Percentiles rank a stretch among this genome's conserved stretches.
Conservation (phyloP, 257 asterid species). For the Solanum lycopersicoides region DNA sequence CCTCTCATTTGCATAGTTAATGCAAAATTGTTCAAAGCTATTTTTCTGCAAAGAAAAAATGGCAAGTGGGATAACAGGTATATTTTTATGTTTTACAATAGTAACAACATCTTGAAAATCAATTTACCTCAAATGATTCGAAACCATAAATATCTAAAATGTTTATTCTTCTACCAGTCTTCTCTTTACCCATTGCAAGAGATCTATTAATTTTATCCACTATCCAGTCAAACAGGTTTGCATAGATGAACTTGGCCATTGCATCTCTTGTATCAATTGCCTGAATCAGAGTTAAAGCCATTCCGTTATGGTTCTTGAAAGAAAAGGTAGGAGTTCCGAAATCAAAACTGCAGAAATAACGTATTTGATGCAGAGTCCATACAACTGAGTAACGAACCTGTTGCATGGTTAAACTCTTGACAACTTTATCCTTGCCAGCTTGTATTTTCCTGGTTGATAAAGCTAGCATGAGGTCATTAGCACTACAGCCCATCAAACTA, state of each 20-base stretch:
- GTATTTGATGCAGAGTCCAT: not conserved
- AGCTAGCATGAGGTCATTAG: constrained; percentile 55
- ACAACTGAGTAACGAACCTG: constrained; percentile 38
- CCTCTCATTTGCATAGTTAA: constrained; percentile 5
- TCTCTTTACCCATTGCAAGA: constrained; percentile 44
- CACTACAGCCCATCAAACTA: constrained; percentile 72
- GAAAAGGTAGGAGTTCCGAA: not conserved
- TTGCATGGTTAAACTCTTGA: constrained; percentile 44
- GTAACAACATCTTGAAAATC: not conserved
- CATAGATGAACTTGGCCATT: constrained; percentile 68
- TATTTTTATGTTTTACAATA: not conserved
- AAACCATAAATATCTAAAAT: constrained; percentile 86
- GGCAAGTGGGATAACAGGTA: constrained; percentile 1
- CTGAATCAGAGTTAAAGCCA: constrained; percentile 18
- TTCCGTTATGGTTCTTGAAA: not conserved
- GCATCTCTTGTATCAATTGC: constrained; percentile 77
- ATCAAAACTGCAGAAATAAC: not conserved
- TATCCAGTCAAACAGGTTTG: constrained; percentile 85
- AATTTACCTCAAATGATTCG: constrained; percentile 65
- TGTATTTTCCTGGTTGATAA: constrained; percentile 59
- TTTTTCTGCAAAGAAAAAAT: constrained; percentile 36
- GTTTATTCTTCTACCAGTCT: constrained; percentile 50
- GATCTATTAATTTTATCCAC: constrained; percentile 63
- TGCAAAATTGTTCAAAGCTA: constrained; percentile 9
- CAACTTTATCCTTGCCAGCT: constrained; percentile 65